phyloP scores from a whole-genome alignment of 2,329 filamentous ascomycete genomes.

The Colletotrichum cordylinicola region DNA sequence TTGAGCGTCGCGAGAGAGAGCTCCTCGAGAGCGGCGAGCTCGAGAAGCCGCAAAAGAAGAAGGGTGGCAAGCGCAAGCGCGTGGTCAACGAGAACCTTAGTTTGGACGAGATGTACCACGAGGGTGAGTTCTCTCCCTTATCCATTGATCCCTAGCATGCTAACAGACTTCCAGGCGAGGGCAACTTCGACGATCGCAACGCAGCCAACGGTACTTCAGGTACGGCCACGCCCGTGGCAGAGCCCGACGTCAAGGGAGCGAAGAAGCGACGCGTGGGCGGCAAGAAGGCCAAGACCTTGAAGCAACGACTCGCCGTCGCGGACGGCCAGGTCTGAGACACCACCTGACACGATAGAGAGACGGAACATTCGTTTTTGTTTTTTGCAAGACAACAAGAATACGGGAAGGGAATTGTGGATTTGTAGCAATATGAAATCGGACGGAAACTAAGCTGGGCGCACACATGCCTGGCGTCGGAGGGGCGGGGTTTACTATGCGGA shows the following conservation, averaged over 20 bases:
- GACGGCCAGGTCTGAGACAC: constrained; percentile 55
- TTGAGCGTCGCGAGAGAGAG: constrained; percentile 92
- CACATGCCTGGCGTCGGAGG: constrained; percentile 8
- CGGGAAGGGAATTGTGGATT: background rate
- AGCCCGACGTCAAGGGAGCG: constrained; percentile 50
- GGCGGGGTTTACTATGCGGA: background rate
- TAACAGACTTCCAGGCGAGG: constrained; percentile 73
- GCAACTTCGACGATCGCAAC: constrained; percentile 81
- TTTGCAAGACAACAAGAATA: background rate
- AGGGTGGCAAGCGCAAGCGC: constrained; percentile 61
- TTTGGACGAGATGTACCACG: constrained; percentile 98
- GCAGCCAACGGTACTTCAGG: constrained; percentile 60
- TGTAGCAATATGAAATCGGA: constrained; percentile 18
- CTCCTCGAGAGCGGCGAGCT: constrained; percentile 75
- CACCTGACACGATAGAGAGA: background rate
- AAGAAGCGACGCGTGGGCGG: constrained; percentile 59
- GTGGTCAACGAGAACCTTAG: constrained; percentile 61
- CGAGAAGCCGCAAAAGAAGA: constrained; percentile 63
- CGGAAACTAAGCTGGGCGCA: background rate
- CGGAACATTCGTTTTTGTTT: background rate
- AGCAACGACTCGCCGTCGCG: constrained; percentile 71
- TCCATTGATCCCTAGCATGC: background rate
- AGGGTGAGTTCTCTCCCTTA: constrained; percentile 71
- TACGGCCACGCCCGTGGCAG: constrained; percentile 77
- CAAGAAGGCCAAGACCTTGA: constrained; percentile 72